phyloP scores from a whole-genome alignment of 192 early-diverging fungal genomes.

The Coemansia sp. region DNA sequence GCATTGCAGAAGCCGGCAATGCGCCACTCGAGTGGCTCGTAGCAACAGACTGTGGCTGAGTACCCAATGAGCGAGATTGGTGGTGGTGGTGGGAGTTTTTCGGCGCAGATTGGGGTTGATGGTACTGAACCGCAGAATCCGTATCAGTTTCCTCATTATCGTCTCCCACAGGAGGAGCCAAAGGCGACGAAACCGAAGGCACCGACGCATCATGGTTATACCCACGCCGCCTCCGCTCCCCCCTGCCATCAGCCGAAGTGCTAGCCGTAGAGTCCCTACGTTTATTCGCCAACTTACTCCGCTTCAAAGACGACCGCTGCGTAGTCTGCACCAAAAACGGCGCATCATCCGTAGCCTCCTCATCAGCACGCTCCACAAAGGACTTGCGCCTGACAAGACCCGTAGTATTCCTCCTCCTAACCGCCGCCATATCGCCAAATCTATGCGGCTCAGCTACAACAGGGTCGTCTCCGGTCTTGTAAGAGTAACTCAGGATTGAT shows the following conservation, averaged over 20 bases:
- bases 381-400: constrained; percentile 44
- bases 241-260: constrained; percentile 1
- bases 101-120: not conserved
- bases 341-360: constrained; percentile 35
- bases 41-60: not conserved
- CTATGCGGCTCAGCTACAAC: not conserved
- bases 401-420: constrained; percentile 44
- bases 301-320: constrained; percentile 52
- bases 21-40: constrained; percentile 3
- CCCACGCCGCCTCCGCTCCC: constrained; percentile 16
- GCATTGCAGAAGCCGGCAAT: not conserved
- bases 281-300: constrained; percentile 56
- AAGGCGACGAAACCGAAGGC: constrained; percentile 37
- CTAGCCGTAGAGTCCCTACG: constrained; percentile 53
- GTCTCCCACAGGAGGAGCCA: constrained; percentile 17
- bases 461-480: constrained; percentile 21
- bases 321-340: constrained; percentile 53
- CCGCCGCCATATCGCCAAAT: not conserved
- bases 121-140: not conserved
- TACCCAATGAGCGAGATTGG: not conserved
- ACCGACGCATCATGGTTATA: constrained; percentile 11
- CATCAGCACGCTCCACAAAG: constrained; percentile 44
- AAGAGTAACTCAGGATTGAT: constrained; percentile 56
- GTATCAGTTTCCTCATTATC: not conserved
- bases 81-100: constrained; percentile 8